Evolutionary conservation across 169 alveolate genomes (phyloP).

Genomic region (Eimeria sp.): DNA sequence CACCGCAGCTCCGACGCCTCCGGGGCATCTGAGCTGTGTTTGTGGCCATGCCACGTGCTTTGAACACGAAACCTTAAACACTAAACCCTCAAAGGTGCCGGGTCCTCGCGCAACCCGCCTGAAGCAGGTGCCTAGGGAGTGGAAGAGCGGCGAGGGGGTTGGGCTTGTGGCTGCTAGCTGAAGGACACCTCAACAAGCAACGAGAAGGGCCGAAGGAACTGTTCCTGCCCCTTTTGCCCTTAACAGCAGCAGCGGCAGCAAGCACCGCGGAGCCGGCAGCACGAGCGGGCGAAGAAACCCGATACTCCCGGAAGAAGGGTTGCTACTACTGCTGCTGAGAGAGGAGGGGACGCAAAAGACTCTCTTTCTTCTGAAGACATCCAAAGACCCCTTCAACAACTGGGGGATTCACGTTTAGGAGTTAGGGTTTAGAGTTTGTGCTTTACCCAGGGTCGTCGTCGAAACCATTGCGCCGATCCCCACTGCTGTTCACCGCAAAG

Average conservation of each 20-base stretch:
- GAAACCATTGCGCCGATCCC: not conserved
- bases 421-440: conserved; percentile 18
- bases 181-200: not conserved
- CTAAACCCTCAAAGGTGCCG: not conserved
- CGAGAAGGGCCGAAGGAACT: not conserved
- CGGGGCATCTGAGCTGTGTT: not conserved
- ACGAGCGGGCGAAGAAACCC: too few species aligned
- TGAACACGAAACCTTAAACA: not conserved
- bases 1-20: not conserved
- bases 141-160: not conserved
- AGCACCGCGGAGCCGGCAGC: not conserved
- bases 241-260: not conserved
- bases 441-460: not conserved
- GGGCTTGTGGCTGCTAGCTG: not conserved
- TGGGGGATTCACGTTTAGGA: not conserved
- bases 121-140: not conserved
- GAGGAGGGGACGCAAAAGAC: not conserved
- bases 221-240: not conserved
- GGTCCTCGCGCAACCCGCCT: too few species aligned
- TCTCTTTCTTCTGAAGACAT: not conserved
- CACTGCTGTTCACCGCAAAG: not conserved
- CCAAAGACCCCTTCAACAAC: not conserved
- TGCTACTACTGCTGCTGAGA: not conserved
- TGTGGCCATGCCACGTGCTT: not conserved
- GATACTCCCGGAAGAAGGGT: too few species aligned